phyloP scores from a whole-genome alignment of 2,329 filamentous ascomycete species.

The Amphichorda felina region DNA sequence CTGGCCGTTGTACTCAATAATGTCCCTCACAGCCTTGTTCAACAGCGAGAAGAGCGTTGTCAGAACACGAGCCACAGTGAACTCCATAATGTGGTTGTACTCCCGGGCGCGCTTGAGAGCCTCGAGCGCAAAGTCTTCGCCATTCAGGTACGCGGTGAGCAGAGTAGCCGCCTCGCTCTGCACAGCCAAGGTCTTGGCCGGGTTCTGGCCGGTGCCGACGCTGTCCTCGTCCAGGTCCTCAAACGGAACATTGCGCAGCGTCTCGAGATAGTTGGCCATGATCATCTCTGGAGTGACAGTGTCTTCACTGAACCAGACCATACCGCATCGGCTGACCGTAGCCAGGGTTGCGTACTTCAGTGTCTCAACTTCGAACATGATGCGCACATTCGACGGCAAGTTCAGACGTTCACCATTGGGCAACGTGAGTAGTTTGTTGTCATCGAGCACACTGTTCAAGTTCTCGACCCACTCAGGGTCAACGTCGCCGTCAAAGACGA shows the following conservation, averaged over 20 bases:
- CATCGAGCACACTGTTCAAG: constrained; percentile 96
- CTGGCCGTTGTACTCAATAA: constrained; percentile 92
- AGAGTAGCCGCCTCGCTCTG: constrained; percentile 73
- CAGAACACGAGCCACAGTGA: constrained; percentile 79
- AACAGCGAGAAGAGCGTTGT: constrained; percentile 91
- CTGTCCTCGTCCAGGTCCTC: constrained; percentile 94
- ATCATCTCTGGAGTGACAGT: constrained; percentile 90
- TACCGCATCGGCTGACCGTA: constrained; percentile 98
- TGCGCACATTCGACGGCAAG: constrained; percentile 84
- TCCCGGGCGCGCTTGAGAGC: constrained; percentile 64
- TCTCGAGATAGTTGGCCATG: constrained; percentile 81
- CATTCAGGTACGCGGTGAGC: constrained; percentile 61
- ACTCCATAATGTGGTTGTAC: constrained; percentile 98
- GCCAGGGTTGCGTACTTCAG: constrained; percentile 95
- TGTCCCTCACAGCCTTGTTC: constrained; percentile 84
- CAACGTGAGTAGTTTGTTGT: constrained; percentile 94
- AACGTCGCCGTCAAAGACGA: constrained; percentile 97
- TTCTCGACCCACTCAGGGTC: constrained; percentile 99
- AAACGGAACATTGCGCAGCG: constrained; percentile 71
- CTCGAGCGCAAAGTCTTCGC: constrained; percentile 69
- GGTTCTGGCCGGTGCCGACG: constrained; percentile 61
- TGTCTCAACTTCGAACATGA: constrained; percentile 99
- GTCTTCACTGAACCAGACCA: constrained; percentile 99
- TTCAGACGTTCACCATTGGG: constrained; percentile 98
- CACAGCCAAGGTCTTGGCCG: constrained; percentile 65